Base-by-base conservation (phyloP, 2,329 filamentous ascomycete species). In the Laburnicola sp. region DNA sequence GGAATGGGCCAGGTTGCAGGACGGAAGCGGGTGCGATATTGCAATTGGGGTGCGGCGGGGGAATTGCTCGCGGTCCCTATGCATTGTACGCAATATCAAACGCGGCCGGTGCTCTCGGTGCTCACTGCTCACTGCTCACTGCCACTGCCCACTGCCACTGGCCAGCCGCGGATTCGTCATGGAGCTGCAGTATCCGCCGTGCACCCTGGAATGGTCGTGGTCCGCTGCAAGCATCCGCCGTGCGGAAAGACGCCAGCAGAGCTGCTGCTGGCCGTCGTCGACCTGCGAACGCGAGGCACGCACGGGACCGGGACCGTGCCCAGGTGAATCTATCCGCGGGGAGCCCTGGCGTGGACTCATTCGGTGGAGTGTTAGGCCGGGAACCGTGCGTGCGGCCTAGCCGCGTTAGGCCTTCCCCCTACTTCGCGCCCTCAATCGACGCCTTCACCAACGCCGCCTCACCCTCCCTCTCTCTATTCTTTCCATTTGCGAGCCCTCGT, bases 381-480 rank as follows among this genome's bases (percentile, higher is more conserved):
- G 25, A 8, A 10, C 22, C 21, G 39, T 31, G 38, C 42, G 22
- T 23, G 21, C 39, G 42, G 35, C 4, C 42, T 45, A 45, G 28
- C 48, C 42, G 16, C 25, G 22, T 46, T 41, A n/a, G 37, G 48
- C 34, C 41, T 16, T 32, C 48, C 48, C 46, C 40, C 44, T 30
- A 43, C 38, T 40, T 47, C 43, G 43, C 38, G 44, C 38, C 32
- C 50, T 52, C 44, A 48, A 37, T 34, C 43, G 25, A 25, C 60
- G 59, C 58, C 58, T 59, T 60, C 62, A 57, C 56, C 60, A 45
- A 48, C 51, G 56, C 48, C 60, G 48, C 51, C 62, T 32, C 59
- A 61, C 59, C 53, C 61, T 65, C 61, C 50, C 64, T 64, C 40
- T 46, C 54, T 53, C 54, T 68, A 69, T 69, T 70, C 60, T 68